Conservation (phyloP, 495 filamentous ascomycete genomes). For the Neurospora africana region DNA sequence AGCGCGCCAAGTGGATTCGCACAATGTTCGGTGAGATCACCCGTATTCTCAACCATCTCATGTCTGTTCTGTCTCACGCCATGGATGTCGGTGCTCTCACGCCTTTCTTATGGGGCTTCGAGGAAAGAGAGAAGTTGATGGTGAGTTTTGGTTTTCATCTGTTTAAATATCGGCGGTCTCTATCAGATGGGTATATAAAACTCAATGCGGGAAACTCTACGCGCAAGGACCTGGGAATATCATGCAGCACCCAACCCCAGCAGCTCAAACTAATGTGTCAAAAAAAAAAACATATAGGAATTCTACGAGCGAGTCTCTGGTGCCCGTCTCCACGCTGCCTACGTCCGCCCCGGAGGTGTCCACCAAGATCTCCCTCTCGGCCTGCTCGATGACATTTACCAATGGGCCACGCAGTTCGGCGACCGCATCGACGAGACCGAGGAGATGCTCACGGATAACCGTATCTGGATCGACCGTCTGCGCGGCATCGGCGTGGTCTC, state of each 20-base stretch:
- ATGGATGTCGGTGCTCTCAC: constrained; percentile 99
- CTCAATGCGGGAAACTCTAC: neutral
- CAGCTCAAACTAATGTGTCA: neutral
- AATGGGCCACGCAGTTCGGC: constrained; percentile 99
- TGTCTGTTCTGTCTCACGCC: constrained; percentile 94
- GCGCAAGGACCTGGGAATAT: neutral
- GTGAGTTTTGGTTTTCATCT: constrained; percentile 36
- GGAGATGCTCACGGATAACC: constrained; percentile 97
- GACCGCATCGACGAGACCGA: constrained; percentile 99
- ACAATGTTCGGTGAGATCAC: constrained; percentile 97
- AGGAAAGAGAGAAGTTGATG: constrained; percentile 99
- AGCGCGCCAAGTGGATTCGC: constrained; percentile 92
- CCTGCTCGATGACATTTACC: constrained; percentile 97
- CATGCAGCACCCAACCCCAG: neutral
- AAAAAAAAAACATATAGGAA: constrained; percentile 49
- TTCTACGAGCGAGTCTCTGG: constrained; percentile 99
- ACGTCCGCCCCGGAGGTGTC: constrained; percentile 95
- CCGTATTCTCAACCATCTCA: constrained; percentile 89
- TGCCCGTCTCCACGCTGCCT: constrained; percentile 94
- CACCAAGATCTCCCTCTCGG: constrained; percentile 90
- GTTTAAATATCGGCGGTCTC: neutral
- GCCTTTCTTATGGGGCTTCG: constrained; percentile 98
- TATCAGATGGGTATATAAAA: neutral
- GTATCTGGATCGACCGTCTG: constrained; percentile 94
- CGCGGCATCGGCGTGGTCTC: constrained; percentile 84